Evolutionary conservation across 805 yeast species (phyloP).

Genomic region (Pichia nanzhaoensis): DNA sequence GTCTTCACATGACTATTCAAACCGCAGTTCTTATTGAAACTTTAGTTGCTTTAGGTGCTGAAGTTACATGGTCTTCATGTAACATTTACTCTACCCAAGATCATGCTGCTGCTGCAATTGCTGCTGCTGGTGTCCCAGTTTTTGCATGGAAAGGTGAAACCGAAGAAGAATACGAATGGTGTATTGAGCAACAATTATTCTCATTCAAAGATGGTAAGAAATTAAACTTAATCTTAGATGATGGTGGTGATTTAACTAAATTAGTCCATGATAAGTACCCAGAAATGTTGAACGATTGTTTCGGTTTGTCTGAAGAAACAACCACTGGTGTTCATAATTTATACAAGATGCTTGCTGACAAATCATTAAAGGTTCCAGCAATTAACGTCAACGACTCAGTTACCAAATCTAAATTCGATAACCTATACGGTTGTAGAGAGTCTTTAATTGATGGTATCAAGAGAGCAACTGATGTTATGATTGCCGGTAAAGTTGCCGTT

Average conservation of each 20-base stretch:
- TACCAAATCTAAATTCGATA: slow-evolving; percentile 98
- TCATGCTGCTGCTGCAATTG: slow-evolving; percentile 99
- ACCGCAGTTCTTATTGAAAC: slow-evolving; percentile 99
- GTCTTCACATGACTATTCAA: slow-evolving; percentile 99
- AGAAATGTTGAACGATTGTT: slow-evolving; percentile 92
- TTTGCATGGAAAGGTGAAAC: slow-evolving; percentile 99
- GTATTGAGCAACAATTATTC: slow-evolving; percentile 98
- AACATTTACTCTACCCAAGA: slow-evolving; percentile 99
- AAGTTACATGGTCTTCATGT: slow-evolving; percentile 99
- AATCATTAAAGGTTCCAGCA: slow-evolving; percentile 93
- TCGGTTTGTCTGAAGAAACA: slow-evolving; percentile 97
- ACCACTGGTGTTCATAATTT: slow-evolving; percentile 99
- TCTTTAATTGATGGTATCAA: slow-evolving; percentile 97
- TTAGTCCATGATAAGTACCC: slow-evolving; percentile 97
- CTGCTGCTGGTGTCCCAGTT: slow-evolving; percentile 98
- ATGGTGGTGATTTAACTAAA: slow-evolving; percentile 98
- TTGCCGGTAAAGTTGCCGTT: slow-evolving; percentile 98
- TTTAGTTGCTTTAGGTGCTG: slow-evolving; percentile 95
- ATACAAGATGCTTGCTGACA: slow-evolving; percentile 90
- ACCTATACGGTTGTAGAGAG: slow-evolving; percentile 99
- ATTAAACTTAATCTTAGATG: slow-evolving; percentile 95
- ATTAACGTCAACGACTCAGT: slow-evolving; percentile 98
- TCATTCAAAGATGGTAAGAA: slow-evolving; percentile 94
- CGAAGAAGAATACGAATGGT: slow-evolving; percentile 98
- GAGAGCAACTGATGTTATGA: slow-evolving; percentile 99